phyloP scores from a whole-genome alignment of 2,329 filamentous ascomycete genomes.

The Ophiosphaerella narmari region DNA sequence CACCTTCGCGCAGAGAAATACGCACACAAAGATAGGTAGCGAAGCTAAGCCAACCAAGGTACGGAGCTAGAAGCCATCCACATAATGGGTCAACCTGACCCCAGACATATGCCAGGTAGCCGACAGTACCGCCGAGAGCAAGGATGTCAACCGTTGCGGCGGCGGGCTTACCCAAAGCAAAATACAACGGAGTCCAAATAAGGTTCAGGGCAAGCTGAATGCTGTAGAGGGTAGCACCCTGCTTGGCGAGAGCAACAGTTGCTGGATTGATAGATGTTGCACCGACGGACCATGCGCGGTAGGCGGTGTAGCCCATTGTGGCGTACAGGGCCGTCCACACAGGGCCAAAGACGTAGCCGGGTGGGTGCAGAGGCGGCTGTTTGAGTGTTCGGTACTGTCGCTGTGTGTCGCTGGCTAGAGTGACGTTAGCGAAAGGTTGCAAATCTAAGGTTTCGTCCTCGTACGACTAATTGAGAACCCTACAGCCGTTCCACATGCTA shows the following conservation, averaged over 20 bases:
- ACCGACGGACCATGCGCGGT: conserved; percentile 72
- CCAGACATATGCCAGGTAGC: conserved; percentile 78
- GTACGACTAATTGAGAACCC: conserved; percentile 71
- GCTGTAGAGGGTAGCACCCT: conserved; percentile 80
- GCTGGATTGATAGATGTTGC: conserved; percentile 56
- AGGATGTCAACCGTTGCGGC: conserved; percentile 77
- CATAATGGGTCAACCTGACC: conserved; percentile 72
- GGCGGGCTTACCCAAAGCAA: conserved; percentile 72
- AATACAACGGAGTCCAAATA: conserved; percentile 92
- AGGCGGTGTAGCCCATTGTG: conserved; percentile 86
- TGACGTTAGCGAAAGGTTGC: conserved; percentile 1
- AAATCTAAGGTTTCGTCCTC: conserved; percentile 28
- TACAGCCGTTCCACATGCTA: conserved; percentile 73
- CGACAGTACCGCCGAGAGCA: conserved; percentile 69
- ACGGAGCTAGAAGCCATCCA: conserved; percentile 77
- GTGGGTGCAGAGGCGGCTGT: conserved; percentile 65
- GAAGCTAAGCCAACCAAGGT: conserved; percentile 84
- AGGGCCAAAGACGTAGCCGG: conserved; percentile 62
- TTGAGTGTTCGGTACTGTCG: conserved; percentile 68
- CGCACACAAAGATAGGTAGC: conserved; percentile 79
- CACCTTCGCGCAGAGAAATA: not conserved
- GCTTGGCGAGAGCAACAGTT: conserved; percentile 63
- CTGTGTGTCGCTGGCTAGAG: conserved; percentile 47
- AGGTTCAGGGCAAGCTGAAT: conserved; percentile 85
- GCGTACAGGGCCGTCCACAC: conserved; percentile 64